Evolutionary conservation across 164 flowering plant genomes (phyloP).

Genomic region (Piper longum): DNA sequence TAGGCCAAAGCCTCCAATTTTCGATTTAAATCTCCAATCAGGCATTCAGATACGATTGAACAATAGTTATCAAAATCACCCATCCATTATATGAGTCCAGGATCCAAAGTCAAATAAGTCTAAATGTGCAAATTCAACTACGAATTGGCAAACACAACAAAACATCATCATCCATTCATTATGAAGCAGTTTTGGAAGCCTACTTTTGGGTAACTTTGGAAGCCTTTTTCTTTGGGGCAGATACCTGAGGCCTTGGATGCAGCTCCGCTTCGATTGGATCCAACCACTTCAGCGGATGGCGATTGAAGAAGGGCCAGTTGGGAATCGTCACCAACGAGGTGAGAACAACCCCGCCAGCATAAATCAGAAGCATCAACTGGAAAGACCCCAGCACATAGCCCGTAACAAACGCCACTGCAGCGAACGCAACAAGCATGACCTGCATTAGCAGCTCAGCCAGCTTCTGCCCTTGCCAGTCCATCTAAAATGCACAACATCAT

Average conservation of each 20-base stretch:
- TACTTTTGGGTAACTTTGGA: constrained; percentile 40
- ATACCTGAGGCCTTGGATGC: constrained; percentile 55
- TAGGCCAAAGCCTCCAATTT: too few relatives aligned
- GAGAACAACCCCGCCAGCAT: constrained; percentile 60
- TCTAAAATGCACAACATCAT: constrained; percentile 11
- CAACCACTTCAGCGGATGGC: constrained; percentile 76
- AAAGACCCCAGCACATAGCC: constrained; percentile 63
- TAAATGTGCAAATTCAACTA: too few relatives aligned
- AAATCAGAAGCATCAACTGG: constrained; percentile 51
- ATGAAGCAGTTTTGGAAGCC: constrained; percentile 4
- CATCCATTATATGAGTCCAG: too few relatives aligned
- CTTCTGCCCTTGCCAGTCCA: constrained; percentile 99
- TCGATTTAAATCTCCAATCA: too few relatives aligned
- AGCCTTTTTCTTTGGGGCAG: constrained; percentile 32
- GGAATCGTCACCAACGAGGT: constrained; percentile 69
- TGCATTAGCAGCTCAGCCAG: constrained; percentile 86
- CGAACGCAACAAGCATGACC: constrained; percentile 51
- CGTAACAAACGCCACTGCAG: constrained; percentile 37
- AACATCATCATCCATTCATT: neutral
- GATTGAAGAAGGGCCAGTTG: constrained; percentile 86
- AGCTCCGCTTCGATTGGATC: constrained; percentile 63
- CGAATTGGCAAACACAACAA: neutral
- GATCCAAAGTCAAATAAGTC: neutral
- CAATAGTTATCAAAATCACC: too few relatives aligned
- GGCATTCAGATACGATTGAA: too few relatives aligned